Evolutionary conservation across 2,329 filamentous ascomycete genomes (phyloP), one percentile per base, ranked within the genome.

Genomic region (Mycogone perniciosa): DNA sequence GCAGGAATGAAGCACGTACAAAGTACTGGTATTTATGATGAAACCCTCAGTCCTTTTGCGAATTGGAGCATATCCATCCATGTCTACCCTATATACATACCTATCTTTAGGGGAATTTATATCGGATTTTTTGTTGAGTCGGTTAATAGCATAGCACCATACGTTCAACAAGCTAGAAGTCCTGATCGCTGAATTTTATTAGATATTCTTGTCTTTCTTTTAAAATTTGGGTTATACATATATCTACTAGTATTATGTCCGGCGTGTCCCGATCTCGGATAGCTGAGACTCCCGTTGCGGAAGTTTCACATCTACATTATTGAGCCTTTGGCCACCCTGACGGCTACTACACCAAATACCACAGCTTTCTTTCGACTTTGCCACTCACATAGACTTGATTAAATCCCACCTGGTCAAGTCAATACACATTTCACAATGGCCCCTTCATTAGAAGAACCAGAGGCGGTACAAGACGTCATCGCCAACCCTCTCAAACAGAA

Each of bases 371-470:
- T 35, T 35, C 11, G 39, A n/a, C 35, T 50, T 11, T 26, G 20
- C 29, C 11, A 45, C 10, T 10, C 7, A 7, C 42, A 34, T 2
- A 26, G 4, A 4, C 33, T 7, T 9, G 2, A 29, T 20, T 11
- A 50, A 40, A 50, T n/a, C 31, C 20, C 20, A 20, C 2, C 20
- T 20, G 20, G 3, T 20, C 20, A 20, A 20, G 20, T 20, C 30
- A 8, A 13, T 9, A n/a, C 41, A 6, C 6, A 7, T 8, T 45
- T 27, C 52, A 63, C 50, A 41, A 95, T 95, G 89, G 85, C 89
- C 48, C 89, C 89, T 13, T 89, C 86, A 27, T 74, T 95, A 41
- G 86, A 95, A 72, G 82, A 85, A 61, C 79, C 85, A 45, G 78
- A 80, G 48, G 67, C 77, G 37, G 76, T 84, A 46, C 76, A 84